A percentile compares a stretch with the other conserved stretches of the same genome.
These are phyloP conservation scores for Clonostachys rhizophaga DNA, from an alignment of 2,329 filamentous ascomycete genomes.

Conservation along the genomic window DNA sequence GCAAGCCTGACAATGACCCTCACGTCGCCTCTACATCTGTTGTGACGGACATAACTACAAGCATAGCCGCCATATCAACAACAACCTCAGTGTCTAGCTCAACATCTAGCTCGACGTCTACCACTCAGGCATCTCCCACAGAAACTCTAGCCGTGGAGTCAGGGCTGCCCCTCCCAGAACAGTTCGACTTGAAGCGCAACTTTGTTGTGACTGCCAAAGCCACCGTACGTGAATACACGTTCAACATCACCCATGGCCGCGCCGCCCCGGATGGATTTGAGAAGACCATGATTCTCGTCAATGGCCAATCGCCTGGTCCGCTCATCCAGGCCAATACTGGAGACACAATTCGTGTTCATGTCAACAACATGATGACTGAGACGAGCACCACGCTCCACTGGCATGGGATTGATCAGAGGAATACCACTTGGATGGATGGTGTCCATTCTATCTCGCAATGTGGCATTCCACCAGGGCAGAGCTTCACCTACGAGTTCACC, in stretches of 20 bases:
- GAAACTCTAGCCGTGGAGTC: too few relatives aligned
- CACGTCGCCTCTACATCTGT: too few relatives aligned
- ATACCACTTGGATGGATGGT: constrained; percentile 57
- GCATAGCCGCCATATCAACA: too few relatives aligned
- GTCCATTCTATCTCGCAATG: constrained; percentile 52
- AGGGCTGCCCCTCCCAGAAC: too few relatives aligned
- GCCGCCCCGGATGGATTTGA: constrained; percentile 35
- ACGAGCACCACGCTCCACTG: constrained; percentile 44
- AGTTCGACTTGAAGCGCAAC: too few relatives aligned
- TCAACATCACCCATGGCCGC: background rate
- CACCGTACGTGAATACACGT: background rate
- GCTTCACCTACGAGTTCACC: constrained; percentile 47
- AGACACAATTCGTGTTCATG: constrained; percentile 36
- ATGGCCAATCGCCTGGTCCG: constrained; percentile 59
- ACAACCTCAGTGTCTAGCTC: too few relatives aligned
- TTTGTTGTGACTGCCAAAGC: too few relatives aligned
- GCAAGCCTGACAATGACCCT: too few relatives aligned
- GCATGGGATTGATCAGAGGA: constrained; percentile 29
- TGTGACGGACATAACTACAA: too few relatives aligned
- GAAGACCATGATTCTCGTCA: constrained; percentile 44
- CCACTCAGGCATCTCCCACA: too few relatives aligned
- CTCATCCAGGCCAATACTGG: constrained; percentile 47
- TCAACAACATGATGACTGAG: constrained; percentile 39
- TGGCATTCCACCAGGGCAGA: constrained; percentile 38
- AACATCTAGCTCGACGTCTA: too few relatives aligned